These are phyloP conservation scores for Neopestalotiopsis sp. DNA, from an alignment of 2,329 filamentous ascomycete genomes.

Conservation along the genomic window DNA sequence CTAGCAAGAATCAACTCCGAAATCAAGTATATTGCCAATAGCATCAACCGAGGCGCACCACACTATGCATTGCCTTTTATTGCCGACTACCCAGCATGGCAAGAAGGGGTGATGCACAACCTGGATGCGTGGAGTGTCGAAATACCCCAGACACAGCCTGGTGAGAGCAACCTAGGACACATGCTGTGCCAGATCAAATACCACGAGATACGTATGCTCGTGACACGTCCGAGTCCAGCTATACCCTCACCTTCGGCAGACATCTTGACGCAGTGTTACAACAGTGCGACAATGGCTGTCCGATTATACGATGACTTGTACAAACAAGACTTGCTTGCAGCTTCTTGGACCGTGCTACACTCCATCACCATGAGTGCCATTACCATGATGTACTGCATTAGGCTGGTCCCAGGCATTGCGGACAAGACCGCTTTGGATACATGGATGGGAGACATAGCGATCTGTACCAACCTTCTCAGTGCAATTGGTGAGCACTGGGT, in stretches of 20 bases:
- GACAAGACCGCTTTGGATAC: conserved; percentile 42
- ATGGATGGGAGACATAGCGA: conserved; percentile 47
- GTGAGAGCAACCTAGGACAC: conserved; percentile 28
- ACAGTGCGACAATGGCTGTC: conserved; percentile 48
- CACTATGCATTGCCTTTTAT: conserved; percentile 54
- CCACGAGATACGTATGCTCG: conserved; percentile 53
- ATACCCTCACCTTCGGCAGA: conserved; percentile 52
- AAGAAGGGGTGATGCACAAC: conserved; percentile 44
- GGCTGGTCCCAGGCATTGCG: conserved; percentile 49
- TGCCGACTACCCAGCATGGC: conserved; percentile 52
- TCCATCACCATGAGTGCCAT: conserved; percentile 53
- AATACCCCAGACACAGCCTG: background rate
- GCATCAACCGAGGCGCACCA: conserved; percentile 52
- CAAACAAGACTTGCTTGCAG: conserved; percentile 47
- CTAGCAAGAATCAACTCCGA: conserved; percentile 57
- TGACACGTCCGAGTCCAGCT: conserved; percentile 56
- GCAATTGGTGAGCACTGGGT: conserved; percentile 58
- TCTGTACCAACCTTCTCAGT: conserved; percentile 52
- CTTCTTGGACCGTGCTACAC: conserved; percentile 56
- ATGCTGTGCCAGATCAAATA: conserved; percentile 51
- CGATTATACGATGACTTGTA: conserved; percentile 50
- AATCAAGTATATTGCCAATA: conserved; percentile 63
- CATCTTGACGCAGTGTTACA: conserved; percentile 47
- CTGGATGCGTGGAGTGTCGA: conserved; percentile 46
- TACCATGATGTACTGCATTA: conserved; percentile 57